Conservation (phyloP, 2,329 filamentous ascomycete genomes). For the Ophiostoma sp. region DNA sequence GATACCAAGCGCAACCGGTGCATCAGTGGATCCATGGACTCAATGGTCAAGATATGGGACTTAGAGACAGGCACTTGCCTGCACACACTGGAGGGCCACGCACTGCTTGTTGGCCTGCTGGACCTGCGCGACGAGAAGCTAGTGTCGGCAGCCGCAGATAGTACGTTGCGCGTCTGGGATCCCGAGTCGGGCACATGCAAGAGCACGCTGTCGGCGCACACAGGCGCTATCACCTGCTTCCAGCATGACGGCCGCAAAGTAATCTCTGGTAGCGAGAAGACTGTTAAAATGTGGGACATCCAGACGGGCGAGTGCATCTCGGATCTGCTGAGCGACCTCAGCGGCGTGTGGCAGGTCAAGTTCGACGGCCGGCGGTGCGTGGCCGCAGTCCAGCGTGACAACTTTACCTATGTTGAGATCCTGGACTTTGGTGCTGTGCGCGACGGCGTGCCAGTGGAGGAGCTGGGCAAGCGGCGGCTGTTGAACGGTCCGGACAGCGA, state of each 20-base stretch:
- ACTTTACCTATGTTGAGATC: constrained; percentile 95
- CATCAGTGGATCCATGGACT: constrained; percentile 98
- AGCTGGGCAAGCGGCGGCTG: constrained; percentile 14
- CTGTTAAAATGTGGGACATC: constrained; percentile 98
- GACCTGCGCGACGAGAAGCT: constrained; percentile 85
- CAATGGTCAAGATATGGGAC: constrained; percentile 96
- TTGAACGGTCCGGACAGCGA: not conserved
- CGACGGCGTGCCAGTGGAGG: constrained; percentile 44
- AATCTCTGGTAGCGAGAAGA: constrained; percentile 91
- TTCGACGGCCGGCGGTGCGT: constrained; percentile 95
- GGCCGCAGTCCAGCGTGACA: constrained; percentile 88
- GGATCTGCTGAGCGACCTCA: constrained; percentile 86
- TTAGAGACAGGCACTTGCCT: constrained; percentile 78
- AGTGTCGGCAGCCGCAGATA: constrained; percentile 92
- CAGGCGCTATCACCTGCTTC: constrained; percentile 96
- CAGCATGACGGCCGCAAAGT: constrained; percentile 97
- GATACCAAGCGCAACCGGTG: constrained; percentile 89
- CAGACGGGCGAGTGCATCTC: constrained; percentile 86
- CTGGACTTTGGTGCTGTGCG: constrained; percentile 93
- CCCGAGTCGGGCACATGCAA: constrained; percentile 88
- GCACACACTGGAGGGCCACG: constrained; percentile 88
- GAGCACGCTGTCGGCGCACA: constrained; percentile 85
- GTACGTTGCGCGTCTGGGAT: constrained; percentile 93
- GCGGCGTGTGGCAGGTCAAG: constrained; percentile 98
- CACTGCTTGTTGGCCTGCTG: constrained; percentile 82